Conservation (phyloP, 148 eudicot species). For the Chenopodium album region DNA sequence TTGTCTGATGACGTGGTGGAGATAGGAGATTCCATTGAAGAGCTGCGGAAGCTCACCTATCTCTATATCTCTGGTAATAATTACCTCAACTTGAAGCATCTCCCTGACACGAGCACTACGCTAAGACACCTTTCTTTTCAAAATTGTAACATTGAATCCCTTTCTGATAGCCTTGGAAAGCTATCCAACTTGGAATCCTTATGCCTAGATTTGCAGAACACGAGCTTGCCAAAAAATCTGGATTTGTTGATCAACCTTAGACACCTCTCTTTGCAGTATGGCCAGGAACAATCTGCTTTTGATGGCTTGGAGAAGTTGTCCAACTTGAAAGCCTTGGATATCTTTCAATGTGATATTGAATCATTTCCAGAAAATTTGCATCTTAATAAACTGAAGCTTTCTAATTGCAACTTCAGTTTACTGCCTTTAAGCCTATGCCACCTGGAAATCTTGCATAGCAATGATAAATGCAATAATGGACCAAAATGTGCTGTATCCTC, state of each 20-base stretch:
- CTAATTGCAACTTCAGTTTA: background rate
- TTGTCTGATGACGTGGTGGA: background rate
- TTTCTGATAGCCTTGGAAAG: background rate
- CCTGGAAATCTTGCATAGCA: background rate
- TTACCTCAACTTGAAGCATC: background rate
- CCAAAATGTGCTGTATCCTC: background rate
- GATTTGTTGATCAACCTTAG: background rate
- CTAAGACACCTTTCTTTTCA: background rate
- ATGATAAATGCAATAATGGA: background rate
- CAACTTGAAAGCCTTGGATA: background rate
- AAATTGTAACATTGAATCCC: background rate
- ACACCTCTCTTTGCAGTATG: background rate
- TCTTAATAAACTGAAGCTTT: background rate
- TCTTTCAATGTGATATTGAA: background rate
- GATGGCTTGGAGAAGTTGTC: background rate
- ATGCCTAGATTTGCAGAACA: background rate
- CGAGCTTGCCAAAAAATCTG: background rate
- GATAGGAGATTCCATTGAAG: background rate
- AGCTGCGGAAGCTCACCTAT: background rate
- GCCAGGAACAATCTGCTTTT: background rate
- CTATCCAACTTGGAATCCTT: background rate
- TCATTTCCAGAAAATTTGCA: background rate
- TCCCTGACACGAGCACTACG: background rate
- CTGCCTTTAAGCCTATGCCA: background rate
- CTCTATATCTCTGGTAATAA: background rate